Base-by-base conservation (phyloP, 495 filamentous ascomycete genomes). In the Podospora sp. region DNA sequence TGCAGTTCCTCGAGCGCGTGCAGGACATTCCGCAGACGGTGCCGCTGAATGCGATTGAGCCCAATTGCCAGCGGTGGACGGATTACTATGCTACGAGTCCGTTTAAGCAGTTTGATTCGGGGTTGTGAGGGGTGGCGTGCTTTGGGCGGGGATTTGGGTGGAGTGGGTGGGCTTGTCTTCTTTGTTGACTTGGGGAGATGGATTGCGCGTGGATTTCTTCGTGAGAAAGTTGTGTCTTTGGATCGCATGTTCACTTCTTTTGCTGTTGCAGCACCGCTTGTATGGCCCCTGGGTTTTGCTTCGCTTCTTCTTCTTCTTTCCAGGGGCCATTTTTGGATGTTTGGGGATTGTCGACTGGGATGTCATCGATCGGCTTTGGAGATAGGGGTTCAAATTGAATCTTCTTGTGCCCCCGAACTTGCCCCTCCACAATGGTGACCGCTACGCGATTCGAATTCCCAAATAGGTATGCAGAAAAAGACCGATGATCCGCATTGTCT, bases 121-220 rank as follows among this genome's bases (percentile, higher is more conserved):
- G 83, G 6, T 69, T 83, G 74, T 90, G 85, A 74, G 81, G 81
- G 62, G 80, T 33, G 8, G 8, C 4, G 4, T 33, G 29, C 8
- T 33, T 33, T n/a, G n/a, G n/a, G n/a, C n/a, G n/a, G n/a, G 29
- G 29, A 11, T 46, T 14, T 46, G 40, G 16, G 40, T 14, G 5
- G 40, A 18, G 14, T 4, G 40, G 5, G 12, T 4, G 40, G 14
- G 40, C 40, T 33, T 8, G 8, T 3, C 4, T 33, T 3, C 29
- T 33, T 33, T 33, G 4, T 33, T 33, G 29, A 8, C 3, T 33
- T 4, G 3, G 3, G 29, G 29, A 33, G 8, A 33, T 33, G 29
- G 40, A 46, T 2, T 46, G 2, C 2, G 4, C 11, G 40, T 46
- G 11, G 9, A 11, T 46, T 46, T 6, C 4, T 4, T 46, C 29